phyloP scores from a whole-genome alignment of 2,329 filamentous ascomycete species.

The Cordyceps cateniannulata region DNA sequence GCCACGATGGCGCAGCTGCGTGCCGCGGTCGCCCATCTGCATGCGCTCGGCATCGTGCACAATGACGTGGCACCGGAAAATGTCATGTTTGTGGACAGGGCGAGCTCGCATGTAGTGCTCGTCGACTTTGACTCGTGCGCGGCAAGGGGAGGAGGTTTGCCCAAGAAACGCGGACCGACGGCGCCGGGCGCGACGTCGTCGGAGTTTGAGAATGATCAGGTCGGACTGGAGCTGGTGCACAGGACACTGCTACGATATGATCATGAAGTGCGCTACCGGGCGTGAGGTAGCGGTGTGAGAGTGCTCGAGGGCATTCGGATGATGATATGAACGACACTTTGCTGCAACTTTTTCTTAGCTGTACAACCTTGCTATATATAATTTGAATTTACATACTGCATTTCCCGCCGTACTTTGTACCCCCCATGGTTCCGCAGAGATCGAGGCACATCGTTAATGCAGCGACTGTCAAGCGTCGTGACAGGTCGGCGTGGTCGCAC shows the following conservation, averaged over 20 bases:
- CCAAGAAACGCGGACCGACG: background rate
- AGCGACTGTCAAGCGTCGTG: too few species aligned
- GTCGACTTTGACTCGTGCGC: conserved; percentile 7
- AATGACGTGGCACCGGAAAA: background rate
- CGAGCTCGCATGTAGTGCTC: background rate
- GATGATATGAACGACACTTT: background rate
- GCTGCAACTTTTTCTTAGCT: too few species aligned
- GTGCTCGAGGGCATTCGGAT: background rate
- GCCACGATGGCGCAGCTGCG: background rate
- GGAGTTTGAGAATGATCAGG: background rate
- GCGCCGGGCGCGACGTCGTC: background rate
- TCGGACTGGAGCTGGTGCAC: background rate
- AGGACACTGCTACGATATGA: background rate
- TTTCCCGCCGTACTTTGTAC: too few species aligned
- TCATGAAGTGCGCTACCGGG: background rate
- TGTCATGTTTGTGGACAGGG: background rate
- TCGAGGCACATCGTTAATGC: too few species aligned
- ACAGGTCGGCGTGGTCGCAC: too few species aligned
- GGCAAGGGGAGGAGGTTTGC: background rate
- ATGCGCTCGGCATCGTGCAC: background rate
- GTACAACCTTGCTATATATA: too few species aligned
- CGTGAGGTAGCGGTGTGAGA: background rate
- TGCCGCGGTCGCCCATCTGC: background rate
- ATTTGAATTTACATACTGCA: too few species aligned
- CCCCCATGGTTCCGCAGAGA: too few species aligned